These are phyloP conservation scores for Malus asiatica DNA, from an alignment of 306 rosid genomes.

Conservation along the genomic window DNA sequence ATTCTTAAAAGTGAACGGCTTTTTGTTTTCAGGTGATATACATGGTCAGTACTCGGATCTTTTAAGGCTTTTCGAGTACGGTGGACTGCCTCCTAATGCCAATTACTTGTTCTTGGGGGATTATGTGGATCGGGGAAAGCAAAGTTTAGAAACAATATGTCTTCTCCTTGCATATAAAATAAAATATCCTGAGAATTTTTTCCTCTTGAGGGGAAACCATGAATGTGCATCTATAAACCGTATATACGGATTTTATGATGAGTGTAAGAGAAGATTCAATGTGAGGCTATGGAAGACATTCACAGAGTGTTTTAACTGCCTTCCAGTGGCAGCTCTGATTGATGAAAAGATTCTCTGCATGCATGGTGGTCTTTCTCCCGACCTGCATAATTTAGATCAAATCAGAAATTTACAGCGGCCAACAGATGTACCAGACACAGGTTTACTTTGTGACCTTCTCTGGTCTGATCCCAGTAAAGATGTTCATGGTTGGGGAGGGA, in stretches of 20 bases:
- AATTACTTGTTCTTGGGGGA: constrained; percentile 95
- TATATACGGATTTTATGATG: constrained; percentile 94
- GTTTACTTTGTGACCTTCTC: constrained; percentile 93
- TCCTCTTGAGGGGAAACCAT: constrained; percentile 89
- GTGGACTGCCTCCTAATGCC: constrained; percentile 88
- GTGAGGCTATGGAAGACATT: constrained; percentile 81
- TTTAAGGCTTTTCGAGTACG: constrained; percentile 86
- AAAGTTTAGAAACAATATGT: constrained; percentile 90
- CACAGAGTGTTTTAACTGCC: constrained; percentile 86
- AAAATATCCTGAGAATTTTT: constrained; percentile 81
- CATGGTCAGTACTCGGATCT: constrained; percentile 97
- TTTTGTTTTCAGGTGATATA: constrained; percentile 62
- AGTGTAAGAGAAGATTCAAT: constrained; percentile 91
- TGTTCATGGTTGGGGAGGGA: constrained; percentile 83
- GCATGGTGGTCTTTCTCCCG: constrained; percentile 98
- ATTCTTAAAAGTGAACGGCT: neutral
- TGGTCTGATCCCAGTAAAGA: constrained; percentile 97
- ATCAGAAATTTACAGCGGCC: constrained; percentile 70
- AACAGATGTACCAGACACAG: constrained; percentile 89
- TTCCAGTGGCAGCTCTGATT: constrained; percentile 90
- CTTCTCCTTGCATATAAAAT: constrained; percentile 89
- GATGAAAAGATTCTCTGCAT: constrained; percentile 92
- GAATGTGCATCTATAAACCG: constrained; percentile 97
- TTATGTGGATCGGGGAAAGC: constrained; percentile 95
- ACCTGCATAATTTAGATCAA: constrained; percentile 63